These are phyloP conservation scores for Elaphomyces granulatus DNA, from an alignment of 495 filamentous ascomycete species.

Conservation along the genomic window DNA sequence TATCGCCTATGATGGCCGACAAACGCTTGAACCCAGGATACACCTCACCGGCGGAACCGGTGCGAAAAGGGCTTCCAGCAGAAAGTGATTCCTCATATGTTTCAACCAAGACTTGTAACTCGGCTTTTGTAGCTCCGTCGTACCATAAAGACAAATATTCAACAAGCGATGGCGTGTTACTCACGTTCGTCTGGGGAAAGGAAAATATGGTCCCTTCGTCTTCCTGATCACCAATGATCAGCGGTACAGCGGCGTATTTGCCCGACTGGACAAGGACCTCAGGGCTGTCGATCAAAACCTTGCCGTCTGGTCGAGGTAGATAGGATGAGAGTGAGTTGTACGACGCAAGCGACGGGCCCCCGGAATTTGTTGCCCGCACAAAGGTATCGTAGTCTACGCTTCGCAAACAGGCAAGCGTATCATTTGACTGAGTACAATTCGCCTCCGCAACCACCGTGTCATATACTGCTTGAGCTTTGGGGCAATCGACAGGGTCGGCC, in stretches of 20 bases:
- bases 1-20: slow-evolving; percentile 59
- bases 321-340: slow-evolving; percentile 52
- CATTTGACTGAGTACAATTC: slow-evolving; percentile 39
- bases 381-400: slow-evolving; percentile 41
- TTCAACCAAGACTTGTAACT: slow-evolving; percentile 35
- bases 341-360: slow-evolving; percentile 44
- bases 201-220: slow-evolving; percentile 52
- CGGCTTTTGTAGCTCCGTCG: too few relatives aligned
- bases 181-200: slow-evolving; percentile 50
- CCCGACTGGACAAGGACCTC: slow-evolving; percentile 34
- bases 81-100: slow-evolving; percentile 37
- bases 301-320: slow-evolving; percentile 50
- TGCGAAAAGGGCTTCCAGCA: slow-evolving; percentile 51
- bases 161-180: slow-evolving; percentile 38
- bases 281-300: slow-evolving; percentile 38
- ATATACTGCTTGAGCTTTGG: slow-evolving; percentile 49
- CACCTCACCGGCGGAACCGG: slow-evolving; percentile 43
- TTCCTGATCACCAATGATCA: slow-evolving; percentile 43
- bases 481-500: slow-evolving; percentile 46
- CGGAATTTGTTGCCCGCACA: slow-evolving; percentile 50
- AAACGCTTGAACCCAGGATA: slow-evolving; percentile 67
- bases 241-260: slow-evolving; percentile 42
- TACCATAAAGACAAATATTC: too few relatives aligned
- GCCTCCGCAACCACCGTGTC: slow-evolving; percentile 43
- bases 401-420: slow-evolving; percentile 52